Conservation (phyloP, 2,329 filamentous ascomycete genomes). For the Aurifilum marmelostoma region DNA sequence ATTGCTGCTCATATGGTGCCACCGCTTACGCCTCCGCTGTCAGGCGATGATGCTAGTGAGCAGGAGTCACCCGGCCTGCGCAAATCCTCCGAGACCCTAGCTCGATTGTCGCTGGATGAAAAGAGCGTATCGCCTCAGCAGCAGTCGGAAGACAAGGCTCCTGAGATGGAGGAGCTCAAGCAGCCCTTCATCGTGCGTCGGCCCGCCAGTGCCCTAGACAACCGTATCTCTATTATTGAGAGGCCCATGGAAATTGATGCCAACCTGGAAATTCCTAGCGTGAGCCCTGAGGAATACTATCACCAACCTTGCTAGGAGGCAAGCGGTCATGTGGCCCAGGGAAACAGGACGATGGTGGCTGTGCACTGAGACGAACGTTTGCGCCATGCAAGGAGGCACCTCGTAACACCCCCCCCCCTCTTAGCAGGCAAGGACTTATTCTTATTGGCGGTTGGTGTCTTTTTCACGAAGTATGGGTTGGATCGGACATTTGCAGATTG, state of each 20-base stretch:
- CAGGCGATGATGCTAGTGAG: slow-evolving; percentile 21
- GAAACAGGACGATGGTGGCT: neutral
- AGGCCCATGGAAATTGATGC: slow-evolving; percentile 28
- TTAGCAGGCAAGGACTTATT: neutral
- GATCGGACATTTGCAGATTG: slow-evolving; percentile 3
- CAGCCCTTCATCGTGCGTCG: slow-evolving; percentile 28
- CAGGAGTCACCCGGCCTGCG: slow-evolving; percentile 15
- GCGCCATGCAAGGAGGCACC: too few relatives aligned
- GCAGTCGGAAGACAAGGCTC: slow-evolving; percentile 8
- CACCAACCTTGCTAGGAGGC: slow-evolving; percentile 12
- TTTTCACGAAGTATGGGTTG: neutral
- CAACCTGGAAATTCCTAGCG: slow-evolving; percentile 19
- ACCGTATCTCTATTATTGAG: slow-evolving; percentile 24
- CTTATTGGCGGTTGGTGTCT: neutral
- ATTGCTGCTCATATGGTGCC: slow-evolving; percentile 22
- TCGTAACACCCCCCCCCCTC: neutral
- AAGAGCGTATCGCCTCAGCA: neutral
- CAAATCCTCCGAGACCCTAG: slow-evolving; percentile 25
- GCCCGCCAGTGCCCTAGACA: slow-evolving; percentile 23
- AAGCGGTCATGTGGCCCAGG: neutral
- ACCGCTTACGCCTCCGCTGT: slow-evolving; percentile 24
- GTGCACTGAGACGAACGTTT: neutral
- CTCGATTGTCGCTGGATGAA: slow-evolving; percentile 24
- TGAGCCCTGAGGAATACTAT: slow-evolving; percentile 28
- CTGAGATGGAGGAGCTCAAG: slow-evolving; percentile 28